A percentile compares a stretch with the other conserved stretches of the same genome.
Evolutionary conservation across 352 stramenopile species (phyloP).

Genomic region (Saprolegnia parasitica): DNA sequence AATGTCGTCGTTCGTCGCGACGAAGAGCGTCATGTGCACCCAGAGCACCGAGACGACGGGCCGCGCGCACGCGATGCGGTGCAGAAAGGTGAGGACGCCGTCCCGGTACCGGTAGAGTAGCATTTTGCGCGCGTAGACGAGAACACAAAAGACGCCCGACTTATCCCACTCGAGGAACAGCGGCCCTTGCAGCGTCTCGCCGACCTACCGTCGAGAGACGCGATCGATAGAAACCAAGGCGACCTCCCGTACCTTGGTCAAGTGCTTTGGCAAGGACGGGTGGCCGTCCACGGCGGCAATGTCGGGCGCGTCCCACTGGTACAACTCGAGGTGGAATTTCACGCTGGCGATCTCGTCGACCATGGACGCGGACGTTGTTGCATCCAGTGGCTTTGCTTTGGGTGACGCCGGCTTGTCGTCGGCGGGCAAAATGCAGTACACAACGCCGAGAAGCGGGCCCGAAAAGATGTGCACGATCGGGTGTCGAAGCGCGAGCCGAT

Average conservation of each 20-base stretch:
- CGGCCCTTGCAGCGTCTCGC: constrained; percentile 44
- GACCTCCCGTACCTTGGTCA: constrained; percentile 12
- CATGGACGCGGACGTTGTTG: constrained; percentile 41
- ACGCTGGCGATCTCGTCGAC: background rate
- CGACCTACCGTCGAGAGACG: constrained; percentile 32
- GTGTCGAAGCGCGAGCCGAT: constrained; percentile 40
- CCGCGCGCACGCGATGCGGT: constrained; percentile 54
- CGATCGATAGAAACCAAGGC: no score
- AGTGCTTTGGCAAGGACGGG: background rate
- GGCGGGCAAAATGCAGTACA: constrained; percentile 35
- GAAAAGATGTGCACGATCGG: constrained; percentile 65
- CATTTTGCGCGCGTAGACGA: constrained; percentile 48
- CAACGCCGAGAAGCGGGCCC: constrained; percentile 56
- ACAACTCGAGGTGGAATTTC: constrained; percentile 51
- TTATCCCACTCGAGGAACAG: constrained; percentile 60
- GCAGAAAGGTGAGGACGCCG: constrained; percentile 29
- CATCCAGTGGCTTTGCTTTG: constrained; percentile 48
- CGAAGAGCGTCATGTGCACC: constrained; percentile 69
- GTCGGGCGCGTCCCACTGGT: constrained; percentile 45
- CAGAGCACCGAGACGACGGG: constrained; percentile 47
- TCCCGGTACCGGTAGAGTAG: constrained; percentile 40
- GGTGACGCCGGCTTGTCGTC: constrained; percentile 30
- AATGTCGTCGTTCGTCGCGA: constrained; percentile 49
- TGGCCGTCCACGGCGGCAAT: background rate
- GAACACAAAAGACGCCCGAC: constrained; percentile 46